Evolutionary conservation across 139 green algal species (phyloP).

Genomic region (Chlorella vulgaris): DNA sequence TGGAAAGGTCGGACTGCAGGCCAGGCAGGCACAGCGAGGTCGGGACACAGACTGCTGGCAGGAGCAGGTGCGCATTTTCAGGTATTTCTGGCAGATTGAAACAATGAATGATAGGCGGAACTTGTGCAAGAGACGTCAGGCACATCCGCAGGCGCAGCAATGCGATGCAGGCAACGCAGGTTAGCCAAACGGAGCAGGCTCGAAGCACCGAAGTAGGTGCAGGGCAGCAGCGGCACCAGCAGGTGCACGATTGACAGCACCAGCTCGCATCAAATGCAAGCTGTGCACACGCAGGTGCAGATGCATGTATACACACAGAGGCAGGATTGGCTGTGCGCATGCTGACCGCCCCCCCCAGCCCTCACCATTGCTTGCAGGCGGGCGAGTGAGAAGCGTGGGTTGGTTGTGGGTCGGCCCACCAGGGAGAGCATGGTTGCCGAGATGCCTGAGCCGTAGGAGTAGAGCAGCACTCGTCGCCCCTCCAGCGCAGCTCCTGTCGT

Average conservation of each 20-base stretch:
- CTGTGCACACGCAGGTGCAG: background rate
- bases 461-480: conserved; percentile 72
- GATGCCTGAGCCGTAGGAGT: conserved; percentile 79
- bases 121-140: too few relatives aligned
- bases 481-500: conserved; percentile 42
- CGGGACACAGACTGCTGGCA: background rate
- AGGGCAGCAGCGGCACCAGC: too few relatives aligned
- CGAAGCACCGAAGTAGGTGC: too few relatives aligned
- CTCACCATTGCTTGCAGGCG: conserved; percentile 39
- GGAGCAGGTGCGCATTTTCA: too few relatives aligned
- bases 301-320: background rate
- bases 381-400: conserved; percentile 45
- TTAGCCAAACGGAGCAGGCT: too few relatives aligned
- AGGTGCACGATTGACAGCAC: too few relatives aligned
- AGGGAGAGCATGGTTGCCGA: conserved; percentile 65
- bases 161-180: too few relatives aligned
- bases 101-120: too few relatives aligned
- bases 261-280: too few relatives aligned
- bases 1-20: conserved; percentile 30
- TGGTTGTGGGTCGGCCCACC: conserved; percentile 21
- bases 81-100: too few relatives aligned
- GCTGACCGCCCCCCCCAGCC: background rate
- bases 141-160: too few relatives aligned
- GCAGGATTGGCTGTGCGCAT: background rate
- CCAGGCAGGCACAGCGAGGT: background rate